phyloP scores from a whole-genome alignment of 2,329 filamentous ascomycete species.

The Colletotrichum australisinense region DNA sequence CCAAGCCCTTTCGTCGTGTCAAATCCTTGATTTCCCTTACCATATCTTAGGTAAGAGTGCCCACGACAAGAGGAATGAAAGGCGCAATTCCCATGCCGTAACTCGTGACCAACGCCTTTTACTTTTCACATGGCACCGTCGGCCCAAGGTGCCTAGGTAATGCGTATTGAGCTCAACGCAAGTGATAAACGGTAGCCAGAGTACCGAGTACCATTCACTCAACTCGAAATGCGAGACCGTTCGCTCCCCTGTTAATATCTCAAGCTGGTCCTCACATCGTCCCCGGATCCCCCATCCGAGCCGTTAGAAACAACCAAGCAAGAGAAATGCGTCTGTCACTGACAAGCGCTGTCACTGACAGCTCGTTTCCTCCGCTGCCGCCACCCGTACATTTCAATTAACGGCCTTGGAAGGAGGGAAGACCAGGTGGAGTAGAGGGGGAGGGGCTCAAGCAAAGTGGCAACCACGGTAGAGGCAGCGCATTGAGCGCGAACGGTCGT shows the following conservation, averaged over 20 bases:
- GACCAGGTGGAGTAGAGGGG: neutral
- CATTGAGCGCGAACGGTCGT: constrained; percentile 28
- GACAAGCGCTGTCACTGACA: constrained; percentile 13
- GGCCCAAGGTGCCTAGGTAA: neutral
- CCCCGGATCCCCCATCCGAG: neutral
- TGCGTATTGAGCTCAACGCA: no score
- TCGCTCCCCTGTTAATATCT: neutral
- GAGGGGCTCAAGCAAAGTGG: neutral
- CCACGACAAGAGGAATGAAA: constrained; percentile 3
- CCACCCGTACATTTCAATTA: neutral
- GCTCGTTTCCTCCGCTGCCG: constrained; percentile 8
- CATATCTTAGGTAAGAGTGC: neutral
- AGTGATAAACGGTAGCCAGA: no score
- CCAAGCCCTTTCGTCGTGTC: neutral
- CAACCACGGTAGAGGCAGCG: constrained; percentile 5
- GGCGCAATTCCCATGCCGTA: constrained; percentile 1
- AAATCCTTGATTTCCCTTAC: neutral
- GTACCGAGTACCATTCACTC: no score
- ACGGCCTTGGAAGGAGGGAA: neutral
- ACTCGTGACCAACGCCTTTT: neutral
- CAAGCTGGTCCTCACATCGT: neutral
- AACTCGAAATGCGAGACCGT: neutral
- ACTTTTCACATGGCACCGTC: neutral
- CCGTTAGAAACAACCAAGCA: neutral
- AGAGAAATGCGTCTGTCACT: neutral